Evolutionary conservation across 352 stramenopile species (phyloP).

Genomic region (Pythium pectinolyticum): DNA sequence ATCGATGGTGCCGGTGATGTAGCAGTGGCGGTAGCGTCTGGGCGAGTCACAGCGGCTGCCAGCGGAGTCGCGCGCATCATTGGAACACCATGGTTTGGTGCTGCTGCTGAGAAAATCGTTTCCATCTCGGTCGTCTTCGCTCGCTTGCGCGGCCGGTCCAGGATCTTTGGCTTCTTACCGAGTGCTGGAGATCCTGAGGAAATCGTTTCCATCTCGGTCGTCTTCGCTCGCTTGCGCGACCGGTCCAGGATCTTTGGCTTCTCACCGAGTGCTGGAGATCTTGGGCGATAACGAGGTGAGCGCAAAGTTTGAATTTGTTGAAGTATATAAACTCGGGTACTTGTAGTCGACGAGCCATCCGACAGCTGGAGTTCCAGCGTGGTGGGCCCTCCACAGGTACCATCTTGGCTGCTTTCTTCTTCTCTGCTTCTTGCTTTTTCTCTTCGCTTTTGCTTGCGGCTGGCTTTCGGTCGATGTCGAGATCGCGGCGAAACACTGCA

Average conservation of each 20-base stretch:
- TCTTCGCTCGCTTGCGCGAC: not conserved
- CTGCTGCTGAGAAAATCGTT: no score
- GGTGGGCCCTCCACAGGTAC: not conserved
- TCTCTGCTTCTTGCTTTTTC: slow-evolving; percentile 4
- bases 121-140: not conserved
- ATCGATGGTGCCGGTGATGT: no score
- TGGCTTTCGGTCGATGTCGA: slow-evolving; percentile 4
- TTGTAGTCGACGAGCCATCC: slow-evolving; percentile 3
- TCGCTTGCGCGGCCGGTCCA: not conserved
- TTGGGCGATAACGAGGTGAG: not conserved
- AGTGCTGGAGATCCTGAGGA: slow-evolving; percentile 1
- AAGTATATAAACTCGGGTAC: not conserved
- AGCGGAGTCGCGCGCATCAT: no score
- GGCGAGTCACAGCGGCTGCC: no score
- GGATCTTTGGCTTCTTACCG: not conserved
- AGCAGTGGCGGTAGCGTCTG: no score
- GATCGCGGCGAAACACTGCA: not conserved
- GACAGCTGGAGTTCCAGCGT: no score
- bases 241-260: not conserved
- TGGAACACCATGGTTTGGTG: no score
- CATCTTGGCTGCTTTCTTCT: slow-evolving; percentile 4
- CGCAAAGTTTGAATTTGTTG: not conserved
- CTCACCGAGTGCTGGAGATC: not conserved
- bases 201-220: no score
- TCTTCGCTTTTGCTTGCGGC: not conserved